phyloP scores from a whole-genome alignment of 2,329 filamentous ascomycete genomes.

The Blastomyces gilchristii region DNA sequence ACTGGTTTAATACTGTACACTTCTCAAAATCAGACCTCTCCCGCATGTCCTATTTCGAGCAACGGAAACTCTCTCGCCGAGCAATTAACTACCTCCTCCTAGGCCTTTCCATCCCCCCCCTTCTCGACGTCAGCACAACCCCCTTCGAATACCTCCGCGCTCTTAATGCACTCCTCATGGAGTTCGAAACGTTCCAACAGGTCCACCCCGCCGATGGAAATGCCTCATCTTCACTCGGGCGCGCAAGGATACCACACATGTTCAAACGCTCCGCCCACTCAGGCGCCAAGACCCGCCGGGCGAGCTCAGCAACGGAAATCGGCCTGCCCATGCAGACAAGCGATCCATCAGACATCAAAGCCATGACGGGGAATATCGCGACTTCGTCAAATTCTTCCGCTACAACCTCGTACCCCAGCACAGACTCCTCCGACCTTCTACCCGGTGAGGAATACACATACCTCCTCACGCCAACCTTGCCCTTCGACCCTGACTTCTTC shows the following conservation, averaged over 20 bases:
- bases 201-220: slow-evolving; percentile 69
- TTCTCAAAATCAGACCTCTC: slow-evolving; percentile 73
- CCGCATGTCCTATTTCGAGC: slow-evolving; percentile 76
- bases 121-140: slow-evolving; percentile 76
- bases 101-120: slow-evolving; percentile 77
- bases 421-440: slow-evolving; percentile 51
- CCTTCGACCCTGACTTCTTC: slow-evolving; percentile 95
- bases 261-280: slow-evolving; percentile 56
- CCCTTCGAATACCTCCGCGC: slow-evolving; percentile 78
- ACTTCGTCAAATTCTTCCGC: slow-evolving; percentile 30
- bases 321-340: slow-evolving; percentile 43
- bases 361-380: slow-evolving; percentile 31
- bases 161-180: slow-evolving; percentile 71
- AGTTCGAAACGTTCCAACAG: slow-evolving; percentile 90
- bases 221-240: slow-evolving; percentile 57
- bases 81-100: slow-evolving; percentile 91
- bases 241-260: slow-evolving; percentile 74
- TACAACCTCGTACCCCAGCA: slow-evolving; percentile 34
- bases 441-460: slow-evolving; percentile 81
- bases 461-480: slow-evolving; percentile 79
- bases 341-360: slow-evolving; percentile 41
- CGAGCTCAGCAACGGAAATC: slow-evolving; percentile 52
- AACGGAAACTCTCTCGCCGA: slow-evolving; percentile 72
- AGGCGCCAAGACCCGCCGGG: slow-evolving; percentile 48
- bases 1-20: slow-evolving; percentile 96